These are phyloP conservation scores for Ruellia speciosa DNA, from an alignment of 305 asterid species.

Conservation along the genomic window DNA sequence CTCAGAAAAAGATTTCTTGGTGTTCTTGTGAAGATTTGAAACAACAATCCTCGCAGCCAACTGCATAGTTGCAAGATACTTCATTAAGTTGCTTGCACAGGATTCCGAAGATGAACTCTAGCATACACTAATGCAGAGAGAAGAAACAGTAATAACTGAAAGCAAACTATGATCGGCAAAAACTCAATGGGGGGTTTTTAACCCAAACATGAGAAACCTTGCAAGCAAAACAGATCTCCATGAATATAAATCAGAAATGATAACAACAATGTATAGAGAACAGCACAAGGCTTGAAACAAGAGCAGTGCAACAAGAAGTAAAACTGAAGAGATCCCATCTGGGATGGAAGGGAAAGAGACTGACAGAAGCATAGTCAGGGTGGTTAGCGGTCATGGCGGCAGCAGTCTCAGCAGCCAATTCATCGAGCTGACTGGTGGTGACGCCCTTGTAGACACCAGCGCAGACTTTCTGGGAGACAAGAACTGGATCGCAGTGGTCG, in stretches of 20 bases:
- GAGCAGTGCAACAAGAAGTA: too few species aligned
- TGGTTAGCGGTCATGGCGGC: slow-evolving; percentile 91
- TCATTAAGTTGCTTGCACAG: too few species aligned
- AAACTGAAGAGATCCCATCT: too few species aligned
- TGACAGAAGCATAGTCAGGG: slow-evolving; percentile 69
- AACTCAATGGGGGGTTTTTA: not conserved
- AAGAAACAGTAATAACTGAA: too few species aligned
- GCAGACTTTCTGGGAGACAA: slow-evolving; percentile 83
- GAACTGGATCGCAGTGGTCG: slow-evolving; percentile 85
- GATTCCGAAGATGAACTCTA: too few species aligned
- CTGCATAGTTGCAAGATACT: slow-evolving; percentile 30
- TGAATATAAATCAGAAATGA: not conserved
- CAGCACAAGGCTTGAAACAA: not conserved
- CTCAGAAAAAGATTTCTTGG: slow-evolving; percentile 89
- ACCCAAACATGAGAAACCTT: not conserved
- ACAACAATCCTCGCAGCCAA: slow-evolving; percentile 98
- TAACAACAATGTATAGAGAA: not conserved
- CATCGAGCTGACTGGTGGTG: slow-evolving; percentile 94
- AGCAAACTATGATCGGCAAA: too few species aligned
- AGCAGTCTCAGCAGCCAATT: slow-evolving; percentile 91
- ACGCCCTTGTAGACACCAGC: slow-evolving; percentile 90
- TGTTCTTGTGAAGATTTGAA: slow-evolving; percentile 89
- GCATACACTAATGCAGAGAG: too few species aligned
- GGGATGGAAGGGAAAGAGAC: too few species aligned
- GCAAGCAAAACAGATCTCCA: not conserved